phyloP scores from a whole-genome alignment of 345 rosid species.

The Moricandia arvensis region DNA sequence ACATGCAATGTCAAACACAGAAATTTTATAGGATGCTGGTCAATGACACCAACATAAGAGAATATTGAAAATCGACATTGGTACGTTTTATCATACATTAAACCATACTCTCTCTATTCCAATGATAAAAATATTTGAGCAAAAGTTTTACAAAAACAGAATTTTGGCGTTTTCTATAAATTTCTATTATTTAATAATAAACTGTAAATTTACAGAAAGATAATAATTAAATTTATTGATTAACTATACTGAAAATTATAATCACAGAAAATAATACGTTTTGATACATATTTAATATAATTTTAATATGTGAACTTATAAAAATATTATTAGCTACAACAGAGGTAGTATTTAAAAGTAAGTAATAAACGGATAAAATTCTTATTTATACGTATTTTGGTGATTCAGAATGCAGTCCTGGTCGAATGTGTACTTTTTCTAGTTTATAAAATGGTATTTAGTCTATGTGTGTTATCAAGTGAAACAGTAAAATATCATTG shows the following conservation, averaged over 20 bases:
- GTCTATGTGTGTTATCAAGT: neutral
- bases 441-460: neutral
- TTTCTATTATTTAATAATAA: too few relatives aligned
- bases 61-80: neutral
- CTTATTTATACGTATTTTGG: neutral
- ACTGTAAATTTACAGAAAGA: too few relatives aligned
- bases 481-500: neutral
- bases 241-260: too few relatives aligned
- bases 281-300: too few relatives aligned
- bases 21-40: neutral
- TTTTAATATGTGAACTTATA: neutral
- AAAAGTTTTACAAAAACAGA: neutral
- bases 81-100: neutral
- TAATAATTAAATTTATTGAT: too few relatives aligned
- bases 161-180: too few relatives aligned
- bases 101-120: neutral
- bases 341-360: neutral
- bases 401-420: neutral
- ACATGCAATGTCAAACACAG: neutral
- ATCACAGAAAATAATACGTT: too few relatives aligned
- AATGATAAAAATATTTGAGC: too few relatives aligned
- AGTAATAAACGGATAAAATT: neutral
- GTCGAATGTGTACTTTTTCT: neutral
- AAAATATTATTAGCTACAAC: neutral
- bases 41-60: too few relatives aligned